Conservation (phyloP, 768 basidiomycete genomes). For the Lepiota venenata region DNA sequence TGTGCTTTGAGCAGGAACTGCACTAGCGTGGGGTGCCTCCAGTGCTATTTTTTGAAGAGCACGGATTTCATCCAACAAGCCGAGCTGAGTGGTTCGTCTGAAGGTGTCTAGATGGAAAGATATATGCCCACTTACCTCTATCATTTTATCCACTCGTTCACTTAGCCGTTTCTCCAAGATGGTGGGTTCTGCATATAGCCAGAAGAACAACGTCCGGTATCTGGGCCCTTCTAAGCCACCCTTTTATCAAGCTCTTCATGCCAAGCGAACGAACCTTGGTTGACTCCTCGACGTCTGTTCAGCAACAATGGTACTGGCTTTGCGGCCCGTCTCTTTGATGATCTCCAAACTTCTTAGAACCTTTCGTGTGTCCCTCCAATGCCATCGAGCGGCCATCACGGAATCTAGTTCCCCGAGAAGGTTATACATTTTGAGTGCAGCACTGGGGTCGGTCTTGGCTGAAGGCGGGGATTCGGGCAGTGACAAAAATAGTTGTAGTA, state of each 20-base stretch:
- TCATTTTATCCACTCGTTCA: slow-evolving; percentile 83
- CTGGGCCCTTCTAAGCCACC: slow-evolving; percentile 34
- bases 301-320: slow-evolving; percentile 62
- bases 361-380: slow-evolving; percentile 94
- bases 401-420: slow-evolving; percentile 73
- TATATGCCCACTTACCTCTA: slow-evolving; percentile 50
- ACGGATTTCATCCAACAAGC: slow-evolving; percentile 77
- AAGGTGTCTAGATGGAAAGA: background rate
- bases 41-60: slow-evolving; percentile 39
- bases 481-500: slow-evolving; percentile 46
- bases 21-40: background rate
- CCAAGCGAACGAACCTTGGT: slow-evolving; percentile 45
- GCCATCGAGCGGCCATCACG: slow-evolving; percentile 78
- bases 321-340: slow-evolving; percentile 64
- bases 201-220: slow-evolving; percentile 84
- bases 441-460: slow-evolving; percentile 50
- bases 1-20: background rate
- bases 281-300: slow-evolving; percentile 51
- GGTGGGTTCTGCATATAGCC: slow-evolving; percentile 78
- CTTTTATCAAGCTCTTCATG: background rate
- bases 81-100: slow-evolving; percentile 48
- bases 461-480: slow-evolving; percentile 61
- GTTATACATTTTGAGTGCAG: slow-evolving; percentile 60
- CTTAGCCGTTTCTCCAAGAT: slow-evolving; percentile 68
- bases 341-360: slow-evolving; percentile 77